These are phyloP conservation scores for Coemansia erecta DNA, from an alignment of 192 early-diverging fungal genomes.

Conservation along the genomic window DNA sequence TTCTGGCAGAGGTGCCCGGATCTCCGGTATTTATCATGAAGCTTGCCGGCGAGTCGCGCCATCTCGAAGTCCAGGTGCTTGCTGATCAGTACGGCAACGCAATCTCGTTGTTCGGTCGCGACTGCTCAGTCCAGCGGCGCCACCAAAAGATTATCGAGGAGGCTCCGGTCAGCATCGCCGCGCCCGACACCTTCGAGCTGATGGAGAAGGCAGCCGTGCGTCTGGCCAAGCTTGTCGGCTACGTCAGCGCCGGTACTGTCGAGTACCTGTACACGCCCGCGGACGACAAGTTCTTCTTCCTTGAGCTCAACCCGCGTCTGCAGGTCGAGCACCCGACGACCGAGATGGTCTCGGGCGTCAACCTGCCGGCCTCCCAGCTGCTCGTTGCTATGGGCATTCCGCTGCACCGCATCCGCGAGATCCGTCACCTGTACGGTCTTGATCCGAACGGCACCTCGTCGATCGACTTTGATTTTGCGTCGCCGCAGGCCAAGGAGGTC, in stretches of 20 bases:
- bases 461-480: slow-evolving; percentile 92
- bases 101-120: slow-evolving; percentile 96
- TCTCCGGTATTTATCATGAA: slow-evolving; percentile 99
- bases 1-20: slow-evolving; percentile 91
- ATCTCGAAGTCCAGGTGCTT: slow-evolving; percentile 95
- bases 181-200: slow-evolving; percentile 69
- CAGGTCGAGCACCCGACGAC: slow-evolving; percentile 99
- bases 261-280: slow-evolving; percentile 94
- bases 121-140: slow-evolving; percentile 96
- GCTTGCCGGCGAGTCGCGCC: slow-evolving; percentile 90
- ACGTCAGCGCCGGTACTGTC: slow-evolving; percentile 93
- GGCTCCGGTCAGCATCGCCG: slow-evolving; percentile 88
- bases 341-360: slow-evolving; percentile 98
- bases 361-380: slow-evolving; percentile 95
- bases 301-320: slow-evolving; percentile 96
- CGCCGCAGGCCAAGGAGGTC: slow-evolving; percentile 71
- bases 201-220: slow-evolving; percentile 99
- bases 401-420: slow-evolving; percentile 90
- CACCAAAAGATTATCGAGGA: slow-evolving; percentile 99
- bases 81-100: slow-evolving; percentile 98
- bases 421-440: slow-evolving; percentile 91
- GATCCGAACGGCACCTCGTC: slow-evolving; percentile 80
- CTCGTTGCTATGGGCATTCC: slow-evolving; percentile 99
- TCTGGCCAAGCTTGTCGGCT: slow-evolving; percentile 90
- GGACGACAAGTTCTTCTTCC: slow-evolving; percentile 86